Conservation (phyloP, 805 yeast species). For the Candida endomychidarum region DNA sequence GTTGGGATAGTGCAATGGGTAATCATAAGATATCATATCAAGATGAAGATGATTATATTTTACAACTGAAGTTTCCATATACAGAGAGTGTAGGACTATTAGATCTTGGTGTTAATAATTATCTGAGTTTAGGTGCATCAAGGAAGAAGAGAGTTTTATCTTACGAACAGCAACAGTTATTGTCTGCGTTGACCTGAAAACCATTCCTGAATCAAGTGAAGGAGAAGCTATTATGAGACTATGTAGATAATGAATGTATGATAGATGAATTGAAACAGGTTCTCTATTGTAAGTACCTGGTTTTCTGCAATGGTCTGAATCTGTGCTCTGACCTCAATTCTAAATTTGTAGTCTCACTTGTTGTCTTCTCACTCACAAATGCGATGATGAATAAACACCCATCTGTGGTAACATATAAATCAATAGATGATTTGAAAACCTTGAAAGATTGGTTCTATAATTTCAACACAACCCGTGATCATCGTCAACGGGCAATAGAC, state of each 20-base stretch:
- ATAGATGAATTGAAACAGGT: no score
- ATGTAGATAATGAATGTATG: no score
- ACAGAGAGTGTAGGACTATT: conserved; percentile 1
- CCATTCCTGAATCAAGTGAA: no score
- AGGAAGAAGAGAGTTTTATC: conserved; percentile 15
- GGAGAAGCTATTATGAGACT: no score
- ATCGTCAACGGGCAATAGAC: conserved; percentile 47
- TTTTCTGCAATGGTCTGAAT: no score
- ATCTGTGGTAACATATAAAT: conserved; percentile 27
- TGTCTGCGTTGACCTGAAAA: not conserved
- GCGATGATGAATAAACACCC: no score
- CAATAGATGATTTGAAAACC: conserved; percentile 41
- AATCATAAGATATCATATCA: not conserved
- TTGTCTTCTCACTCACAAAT: no score
- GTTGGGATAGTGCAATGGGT: conserved; percentile 47
- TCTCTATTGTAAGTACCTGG: no score
- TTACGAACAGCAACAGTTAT: conserved; percentile 11
- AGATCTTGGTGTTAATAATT: not conserved
- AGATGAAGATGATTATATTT: conserved; percentile 16
- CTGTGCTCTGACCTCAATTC: no score
- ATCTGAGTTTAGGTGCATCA: not conserved
- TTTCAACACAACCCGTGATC: conserved; percentile 25
- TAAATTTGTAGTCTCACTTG: no score
- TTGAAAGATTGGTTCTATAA: conserved; percentile 56
- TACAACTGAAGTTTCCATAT: conserved; percentile 19